Percentiles rank a stretch among this genome's conserved stretches.
Conservation (phyloP, 208 protist genomes). For the Crithidia bombi region DNA sequence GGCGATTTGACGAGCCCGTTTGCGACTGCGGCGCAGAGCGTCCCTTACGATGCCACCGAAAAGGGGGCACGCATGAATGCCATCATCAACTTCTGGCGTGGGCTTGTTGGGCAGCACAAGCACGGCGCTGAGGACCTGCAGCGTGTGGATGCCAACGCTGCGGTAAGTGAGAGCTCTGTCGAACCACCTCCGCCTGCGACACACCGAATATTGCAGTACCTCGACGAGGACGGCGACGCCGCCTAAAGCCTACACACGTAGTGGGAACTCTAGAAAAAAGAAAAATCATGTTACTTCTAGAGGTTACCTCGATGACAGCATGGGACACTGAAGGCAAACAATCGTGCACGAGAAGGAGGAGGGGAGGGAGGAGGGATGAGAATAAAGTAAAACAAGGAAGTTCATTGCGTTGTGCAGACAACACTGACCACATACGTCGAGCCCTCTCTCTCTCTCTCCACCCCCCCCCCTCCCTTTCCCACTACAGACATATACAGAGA, state of each 20-base stretch:
- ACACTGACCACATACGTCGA: too few relatives aligned
- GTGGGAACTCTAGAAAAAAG: neutral
- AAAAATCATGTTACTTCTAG: neutral
- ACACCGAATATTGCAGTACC: slow-evolving; percentile 20
- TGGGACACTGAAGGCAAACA: too few relatives aligned
- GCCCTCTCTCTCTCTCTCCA: too few relatives aligned
- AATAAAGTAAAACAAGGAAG: too few relatives aligned
- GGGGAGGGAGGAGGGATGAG: too few relatives aligned
- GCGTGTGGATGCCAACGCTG: neutral
- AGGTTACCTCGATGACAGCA: neutral
- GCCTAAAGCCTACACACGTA: neutral
- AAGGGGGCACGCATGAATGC: slow-evolving; percentile 49
- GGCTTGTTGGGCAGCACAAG: slow-evolving; percentile 58
- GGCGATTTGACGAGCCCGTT: slow-evolving; percentile 4
- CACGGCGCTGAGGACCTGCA: slow-evolving; percentile 20
- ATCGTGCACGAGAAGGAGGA: too few relatives aligned
- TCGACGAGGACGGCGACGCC: slow-evolving; percentile 5
- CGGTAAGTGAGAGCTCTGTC: neutral
- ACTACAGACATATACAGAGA: too few relatives aligned
- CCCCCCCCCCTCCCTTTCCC: too few relatives aligned
- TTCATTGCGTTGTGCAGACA: too few relatives aligned
- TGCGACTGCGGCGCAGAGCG: neutral
- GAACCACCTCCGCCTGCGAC: neutral
- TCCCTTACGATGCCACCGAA: slow-evolving; percentile 31
- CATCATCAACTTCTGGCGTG: slow-evolving; percentile 71